Conservation (phyloP, 768 basidiomycete species). For the Psilocybe cyanescens region DNA sequence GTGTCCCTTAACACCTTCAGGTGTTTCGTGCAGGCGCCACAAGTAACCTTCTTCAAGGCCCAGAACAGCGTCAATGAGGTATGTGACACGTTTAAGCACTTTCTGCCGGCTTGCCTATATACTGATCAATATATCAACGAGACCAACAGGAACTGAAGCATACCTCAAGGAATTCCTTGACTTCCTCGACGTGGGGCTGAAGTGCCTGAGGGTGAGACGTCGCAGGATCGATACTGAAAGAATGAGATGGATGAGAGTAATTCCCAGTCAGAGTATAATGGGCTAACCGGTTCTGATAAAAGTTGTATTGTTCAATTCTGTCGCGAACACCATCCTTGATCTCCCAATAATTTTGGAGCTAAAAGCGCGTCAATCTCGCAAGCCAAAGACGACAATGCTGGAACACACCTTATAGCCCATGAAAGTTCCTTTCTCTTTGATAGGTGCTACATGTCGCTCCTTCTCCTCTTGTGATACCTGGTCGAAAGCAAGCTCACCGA, state of each 20-base stretch:
- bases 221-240: slow-evolving; percentile 31
- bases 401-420: slow-evolving; percentile 36
- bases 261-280: slow-evolving; percentile 33
- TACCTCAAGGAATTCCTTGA: slow-evolving; percentile 31
- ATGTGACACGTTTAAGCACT: slow-evolving; percentile 32
- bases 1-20: slow-evolving; percentile 28
- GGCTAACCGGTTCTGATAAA: slow-evolving; percentile 33
- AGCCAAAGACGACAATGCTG: not conserved
- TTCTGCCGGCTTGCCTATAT: slow-evolving; percentile 29
- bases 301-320: slow-evolving; percentile 1
- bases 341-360: slow-evolving; percentile 39
- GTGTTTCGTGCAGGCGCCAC: slow-evolving; percentile 32
- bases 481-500: slow-evolving; percentile 35
- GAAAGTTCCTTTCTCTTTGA: slow-evolving; percentile 37
- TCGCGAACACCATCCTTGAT: slow-evolving; percentile 39
- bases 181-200: slow-evolving; percentile 32
- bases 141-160: not conserved
- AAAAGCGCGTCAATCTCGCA: not conserved
- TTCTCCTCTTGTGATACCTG: slow-evolving; percentile 34
- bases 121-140: not conserved
- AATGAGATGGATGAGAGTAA: not conserved
- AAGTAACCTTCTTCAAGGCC: slow-evolving; percentile 35
- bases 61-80: slow-evolving; percentile 33
- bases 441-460: slow-evolving; percentile 31
- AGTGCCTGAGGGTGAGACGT: slow-evolving; percentile 32